Percentiles rank a stretch among this genome's conserved stretches.
phyloP scores from a whole-genome alignment of 176 grass and related monocot species.

The Secale cereale region DNA sequence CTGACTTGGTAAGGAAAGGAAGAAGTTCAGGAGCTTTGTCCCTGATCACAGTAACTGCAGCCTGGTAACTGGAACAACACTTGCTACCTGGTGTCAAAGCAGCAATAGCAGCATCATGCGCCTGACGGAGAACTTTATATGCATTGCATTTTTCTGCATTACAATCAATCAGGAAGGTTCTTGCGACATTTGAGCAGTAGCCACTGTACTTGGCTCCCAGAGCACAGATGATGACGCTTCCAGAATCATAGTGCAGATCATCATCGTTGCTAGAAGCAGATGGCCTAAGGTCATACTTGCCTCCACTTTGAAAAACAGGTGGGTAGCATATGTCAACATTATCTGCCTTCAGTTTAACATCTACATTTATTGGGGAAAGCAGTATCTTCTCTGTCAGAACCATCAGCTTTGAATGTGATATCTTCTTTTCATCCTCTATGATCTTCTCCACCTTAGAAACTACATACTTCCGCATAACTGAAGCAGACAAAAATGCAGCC shows the following conservation, averaged over 20 bases:
- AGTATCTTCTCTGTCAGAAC: conserved; percentile 58
- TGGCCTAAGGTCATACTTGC: conserved; percentile 69
- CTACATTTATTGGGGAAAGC: conserved; percentile 52
- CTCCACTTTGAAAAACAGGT: conserved; percentile 77
- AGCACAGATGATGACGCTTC: conserved; percentile 74
- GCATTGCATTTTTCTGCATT: conserved; percentile 46
- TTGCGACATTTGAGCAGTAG: conserved; percentile 81
- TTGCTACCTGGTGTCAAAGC: conserved; percentile 43
- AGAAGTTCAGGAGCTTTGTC: conserved; percentile 63
- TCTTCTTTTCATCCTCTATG: conserved; percentile 59
- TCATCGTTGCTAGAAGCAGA: conserved; percentile 67
- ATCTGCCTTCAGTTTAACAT: conserved; percentile 69
- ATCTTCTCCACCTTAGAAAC: conserved; percentile 70
- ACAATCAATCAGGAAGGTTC: conserved; percentile 71
- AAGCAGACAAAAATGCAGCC: conserved; percentile 65
- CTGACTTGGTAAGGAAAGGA: conserved; percentile 53
- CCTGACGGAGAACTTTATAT: conserved; percentile 60
- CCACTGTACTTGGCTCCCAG: conserved; percentile 65
- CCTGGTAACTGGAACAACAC: conserved; percentile 43
- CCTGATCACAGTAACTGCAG: conserved; percentile 48
- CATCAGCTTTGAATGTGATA: conserved; percentile 68
- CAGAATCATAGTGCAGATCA: conserved; percentile 63
- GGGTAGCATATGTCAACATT: conserved; percentile 89
- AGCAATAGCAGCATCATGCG: conserved; percentile 61
- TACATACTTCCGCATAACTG: conserved; percentile 61